Conservation (phyloP, 352 stramenopile species). For the Globisporangium iwayamae region DNA sequence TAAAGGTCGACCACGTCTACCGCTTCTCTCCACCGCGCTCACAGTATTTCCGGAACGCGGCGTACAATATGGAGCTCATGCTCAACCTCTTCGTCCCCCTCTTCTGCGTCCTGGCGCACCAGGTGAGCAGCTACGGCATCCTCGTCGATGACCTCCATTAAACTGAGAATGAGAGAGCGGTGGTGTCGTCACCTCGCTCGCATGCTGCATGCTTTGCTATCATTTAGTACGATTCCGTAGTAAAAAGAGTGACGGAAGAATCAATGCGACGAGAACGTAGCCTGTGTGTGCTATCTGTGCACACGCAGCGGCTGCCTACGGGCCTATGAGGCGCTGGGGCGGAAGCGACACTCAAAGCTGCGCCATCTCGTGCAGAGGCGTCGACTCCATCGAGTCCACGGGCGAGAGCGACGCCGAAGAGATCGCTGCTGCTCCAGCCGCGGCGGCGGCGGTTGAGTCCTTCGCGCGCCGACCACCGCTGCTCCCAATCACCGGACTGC, state of each 20-base stretch:
- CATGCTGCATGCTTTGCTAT: slow-evolving; percentile 1
- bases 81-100: slow-evolving; percentile 72
- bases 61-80: slow-evolving; percentile 81
- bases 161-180: background rate
- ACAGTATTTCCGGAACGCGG: slow-evolving; percentile 74
- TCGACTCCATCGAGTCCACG: background rate
- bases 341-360: background rate
- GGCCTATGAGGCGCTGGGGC: background rate
- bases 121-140: slow-evolving; percentile 39
- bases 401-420: background rate
- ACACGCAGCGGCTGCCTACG: background rate
- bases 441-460: background rate
- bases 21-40: slow-evolving; percentile 67
- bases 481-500: background rate
- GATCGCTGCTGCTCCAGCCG: too few species aligned
- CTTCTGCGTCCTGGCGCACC: slow-evolving; percentile 75
- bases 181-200: slow-evolving; percentile 9
- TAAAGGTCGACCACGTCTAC: slow-evolving; percentile 76
- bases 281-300: too few species aligned
- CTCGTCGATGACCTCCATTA: background rate
- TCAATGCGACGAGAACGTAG: background rate
- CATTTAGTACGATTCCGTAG: background rate
- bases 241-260: background rate
- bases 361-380: slow-evolving; percentile 1
- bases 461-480: background rate